A percentile compares a stretch with the other conserved stretches of the same genome.
Evolutionary conservation across 2,329 filamentous ascomycete species (phyloP).

Genomic region (Monilinia aucupariae): DNA sequence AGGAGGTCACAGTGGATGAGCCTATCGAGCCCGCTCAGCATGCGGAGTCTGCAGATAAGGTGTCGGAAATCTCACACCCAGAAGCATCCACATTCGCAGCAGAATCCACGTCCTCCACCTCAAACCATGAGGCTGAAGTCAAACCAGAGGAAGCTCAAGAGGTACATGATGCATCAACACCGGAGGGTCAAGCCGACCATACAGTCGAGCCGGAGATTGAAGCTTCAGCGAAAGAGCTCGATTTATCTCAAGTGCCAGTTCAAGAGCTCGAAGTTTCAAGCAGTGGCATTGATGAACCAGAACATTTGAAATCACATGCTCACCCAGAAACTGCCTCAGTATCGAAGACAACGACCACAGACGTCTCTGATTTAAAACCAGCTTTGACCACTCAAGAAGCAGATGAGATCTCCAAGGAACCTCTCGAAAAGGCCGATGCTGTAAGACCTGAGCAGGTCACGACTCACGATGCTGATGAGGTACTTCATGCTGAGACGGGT

Average conservation of each 20-base stretch:
- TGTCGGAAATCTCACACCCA: not conserved
- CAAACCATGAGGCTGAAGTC: not conserved
- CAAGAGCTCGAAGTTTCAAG: slow-evolving; percentile 10
- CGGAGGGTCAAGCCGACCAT: not conserved
- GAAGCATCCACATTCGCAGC: not conserved
- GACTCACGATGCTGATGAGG: not conserved
- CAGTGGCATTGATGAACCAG: not conserved
- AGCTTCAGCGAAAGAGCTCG: not conserved
- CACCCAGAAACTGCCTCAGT: not conserved
- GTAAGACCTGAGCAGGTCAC: not conserved
- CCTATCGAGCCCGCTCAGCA: not conserved
- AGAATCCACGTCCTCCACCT: not conserved
- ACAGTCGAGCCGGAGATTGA: not conserved
- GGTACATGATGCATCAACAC: not conserved
- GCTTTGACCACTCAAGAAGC: not conserved
- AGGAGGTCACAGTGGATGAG: not conserved
- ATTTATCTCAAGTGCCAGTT: not conserved
- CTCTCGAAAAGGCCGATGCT: not conserved
- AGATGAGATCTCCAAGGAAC: not conserved
- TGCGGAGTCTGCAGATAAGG: not conserved
- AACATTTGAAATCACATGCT: not conserved
- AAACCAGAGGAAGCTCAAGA: not conserved
- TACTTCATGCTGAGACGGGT: not conserved
- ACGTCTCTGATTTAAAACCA: not conserved
- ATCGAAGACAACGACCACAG: not conserved